phyloP scores from a whole-genome alignment of 2,329 filamentous ascomycete genomes.

The Elsinoe necatrix region DNA sequence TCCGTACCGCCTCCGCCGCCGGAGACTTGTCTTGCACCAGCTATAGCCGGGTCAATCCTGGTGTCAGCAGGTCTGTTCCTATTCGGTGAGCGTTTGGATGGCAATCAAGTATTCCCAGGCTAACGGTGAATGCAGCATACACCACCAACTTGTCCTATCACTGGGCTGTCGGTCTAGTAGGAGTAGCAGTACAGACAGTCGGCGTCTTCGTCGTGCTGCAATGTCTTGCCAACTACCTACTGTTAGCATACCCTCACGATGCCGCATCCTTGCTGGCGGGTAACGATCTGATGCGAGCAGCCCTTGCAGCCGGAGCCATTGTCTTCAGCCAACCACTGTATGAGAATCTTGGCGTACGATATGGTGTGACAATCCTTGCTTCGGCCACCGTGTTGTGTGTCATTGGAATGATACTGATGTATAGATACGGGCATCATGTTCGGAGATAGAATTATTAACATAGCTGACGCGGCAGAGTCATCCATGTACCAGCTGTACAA shows the following conservation, averaged over 20 bases:
- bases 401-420: slow-evolving; percentile 47
- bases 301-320: slow-evolving; percentile 51
- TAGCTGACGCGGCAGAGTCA: no score
- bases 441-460: slow-evolving; percentile 32
- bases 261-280: slow-evolving; percentile 52
- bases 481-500: no score
- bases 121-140: slow-evolving; percentile 20
- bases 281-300: slow-evolving; percentile 51
- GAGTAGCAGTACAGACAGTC: slow-evolving; percentile 33
- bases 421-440: slow-evolving; percentile 47
- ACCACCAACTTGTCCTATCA: slow-evolving; percentile 26
- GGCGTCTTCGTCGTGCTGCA: slow-evolving; percentile 36
- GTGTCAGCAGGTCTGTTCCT: slow-evolving; percentile 29
- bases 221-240: slow-evolving; percentile 34
- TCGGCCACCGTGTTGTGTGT: slow-evolving; percentile 31
- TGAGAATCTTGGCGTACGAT: slow-evolving; percentile 49
- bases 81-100: slow-evolving; percentile 22
- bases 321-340: slow-evolving; percentile 54
- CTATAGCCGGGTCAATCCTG: slow-evolving; percentile 26
- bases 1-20: slow-evolving; percentile 23
- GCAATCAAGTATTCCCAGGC: no score
- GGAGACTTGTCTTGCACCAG: slow-evolving; percentile 28
- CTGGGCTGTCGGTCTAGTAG: slow-evolving; percentile 36
- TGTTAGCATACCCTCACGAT: slow-evolving; percentile 32
- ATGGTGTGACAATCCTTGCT: slow-evolving; percentile 49